These are phyloP conservation scores for Lactifluus subvellereus DNA, from an alignment of 768 basidiomycete genomes.

Conservation along the genomic window DNA sequence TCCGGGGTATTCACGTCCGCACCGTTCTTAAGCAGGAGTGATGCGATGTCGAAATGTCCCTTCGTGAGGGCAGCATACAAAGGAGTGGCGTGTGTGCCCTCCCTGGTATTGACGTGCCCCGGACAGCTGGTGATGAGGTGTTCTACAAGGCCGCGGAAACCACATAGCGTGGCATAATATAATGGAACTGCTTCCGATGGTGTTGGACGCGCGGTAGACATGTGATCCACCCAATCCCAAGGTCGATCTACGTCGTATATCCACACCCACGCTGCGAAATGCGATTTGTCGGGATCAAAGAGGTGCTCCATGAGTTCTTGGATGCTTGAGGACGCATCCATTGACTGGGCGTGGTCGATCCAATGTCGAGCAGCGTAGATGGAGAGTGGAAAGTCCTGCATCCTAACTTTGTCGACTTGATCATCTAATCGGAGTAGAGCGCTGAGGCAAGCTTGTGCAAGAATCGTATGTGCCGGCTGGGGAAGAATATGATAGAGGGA, in stretches of 20 bases:
- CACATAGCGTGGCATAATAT: background rate
- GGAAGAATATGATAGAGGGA: background rate
- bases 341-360: background rate
- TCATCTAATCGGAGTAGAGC: background rate
- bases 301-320: background rate
- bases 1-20: background rate
- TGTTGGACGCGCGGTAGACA: background rate
- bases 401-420: background rate
- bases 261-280: background rate
- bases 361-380: background rate
- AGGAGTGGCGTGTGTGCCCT: background rate
- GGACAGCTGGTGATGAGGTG: background rate
- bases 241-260: background rate
- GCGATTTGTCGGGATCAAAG: background rate
- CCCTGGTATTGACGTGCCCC: background rate
- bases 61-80: background rate
- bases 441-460: background rate
- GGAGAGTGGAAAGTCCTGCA: background rate
- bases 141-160: background rate
- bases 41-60: background rate
- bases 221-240: background rate
- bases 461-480: background rate
- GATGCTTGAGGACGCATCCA: background rate
- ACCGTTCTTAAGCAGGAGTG: background rate
- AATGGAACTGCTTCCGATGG: background rate